These are phyloP conservation scores for Calocera cornea DNA, from an alignment of 768 basidiomycete genomes.

Conservation along the genomic window DNA sequence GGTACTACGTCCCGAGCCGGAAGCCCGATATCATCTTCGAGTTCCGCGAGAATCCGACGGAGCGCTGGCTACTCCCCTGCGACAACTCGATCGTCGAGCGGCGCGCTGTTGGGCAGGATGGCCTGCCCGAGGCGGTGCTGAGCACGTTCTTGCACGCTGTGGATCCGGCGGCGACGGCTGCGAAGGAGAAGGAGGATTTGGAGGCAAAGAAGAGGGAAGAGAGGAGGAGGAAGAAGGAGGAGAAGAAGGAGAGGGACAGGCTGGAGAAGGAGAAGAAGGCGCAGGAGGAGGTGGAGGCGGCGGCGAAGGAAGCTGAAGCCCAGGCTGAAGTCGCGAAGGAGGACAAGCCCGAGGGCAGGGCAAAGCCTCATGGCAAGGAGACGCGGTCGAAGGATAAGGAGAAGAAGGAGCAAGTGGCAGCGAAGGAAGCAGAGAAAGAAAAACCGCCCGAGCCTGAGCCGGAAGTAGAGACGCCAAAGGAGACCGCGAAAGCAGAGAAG, in stretches of 20 bases:
- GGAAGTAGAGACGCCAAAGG: not conserved
- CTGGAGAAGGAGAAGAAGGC: not conserved
- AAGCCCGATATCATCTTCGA: slow-evolving; percentile 13
- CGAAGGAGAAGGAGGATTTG: slow-evolving; percentile 4
- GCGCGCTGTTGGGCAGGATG: not conserved
- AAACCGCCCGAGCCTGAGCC: no score
- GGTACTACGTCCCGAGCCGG: not conserved
- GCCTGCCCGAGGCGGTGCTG: not conserved
- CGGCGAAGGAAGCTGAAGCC: not conserved
- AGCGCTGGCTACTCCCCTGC: slow-evolving; percentile 11
- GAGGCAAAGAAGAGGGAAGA: not conserved
- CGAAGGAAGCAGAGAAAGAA: not conserved
- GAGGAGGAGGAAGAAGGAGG: not conserved
- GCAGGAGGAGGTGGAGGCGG: not conserved
- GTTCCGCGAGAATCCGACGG: slow-evolving; percentile 12
- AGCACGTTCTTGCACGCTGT: slow-evolving; percentile 1
- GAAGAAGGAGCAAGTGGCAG: not conserved
- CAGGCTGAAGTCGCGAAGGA: not conserved
- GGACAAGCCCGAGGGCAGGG: not conserved
- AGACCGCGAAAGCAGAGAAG: not conserved
- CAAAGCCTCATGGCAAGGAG: not conserved
- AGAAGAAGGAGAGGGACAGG: not conserved
- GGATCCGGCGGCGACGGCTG: not conserved
- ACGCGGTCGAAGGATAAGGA: not conserved
- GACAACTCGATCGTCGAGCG: slow-evolving; percentile 9